Evolutionary conservation across 805 yeast species (phyloP), one percentile per base, ranked within the genome.

Genomic region (Saccharomycopsis lassenensis): DNA sequence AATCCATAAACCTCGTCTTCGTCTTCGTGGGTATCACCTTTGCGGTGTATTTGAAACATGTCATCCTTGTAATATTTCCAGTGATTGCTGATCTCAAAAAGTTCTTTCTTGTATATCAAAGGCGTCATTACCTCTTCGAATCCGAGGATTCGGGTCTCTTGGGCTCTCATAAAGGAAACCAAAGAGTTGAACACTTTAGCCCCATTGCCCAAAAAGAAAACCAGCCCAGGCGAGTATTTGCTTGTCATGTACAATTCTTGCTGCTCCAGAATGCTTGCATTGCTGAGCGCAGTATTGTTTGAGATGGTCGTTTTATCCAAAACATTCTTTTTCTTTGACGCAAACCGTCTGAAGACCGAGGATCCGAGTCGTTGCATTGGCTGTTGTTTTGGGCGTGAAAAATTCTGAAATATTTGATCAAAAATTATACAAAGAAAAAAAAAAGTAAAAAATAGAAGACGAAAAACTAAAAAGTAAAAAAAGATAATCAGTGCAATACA

Each of bases 61-160:
- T 89, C 97, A 25, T 83, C 89, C 48, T 83, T 72, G 54, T 91
- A 89, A 52, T 89, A 87, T 8, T 77, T 82, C 96, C 96, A 89
- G 58, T 91, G 98, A 1, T 97, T 97, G 7, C 94, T 80, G 34
- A 68, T 73, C 56, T 86, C 80, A 95, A 96, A 91, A 12, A 91
- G 61, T 24, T 74, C 69, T 40, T 76, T 77, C 48, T 79, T 81
- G 59, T 79, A 91, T 10, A 91, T 79, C 46, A 89, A 65, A 1
- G 98, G 98, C 1, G 95, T 83, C 19, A 89, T 72, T 4, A 91
- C 96, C 58, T 91, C 97, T 40, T 82, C 76, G 51, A 86, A 91
- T 0, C 94, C 95, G 48, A 77, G 80, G 42, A 67, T 71, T 15
- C 70, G 59, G 7, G 38, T 39, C 55, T 86, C 93, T 52, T 85